Evolutionary conservation across 2,329 filamentous ascomycete genomes (phyloP).

Genomic region (Trichoderma brevicompactum): DNA sequence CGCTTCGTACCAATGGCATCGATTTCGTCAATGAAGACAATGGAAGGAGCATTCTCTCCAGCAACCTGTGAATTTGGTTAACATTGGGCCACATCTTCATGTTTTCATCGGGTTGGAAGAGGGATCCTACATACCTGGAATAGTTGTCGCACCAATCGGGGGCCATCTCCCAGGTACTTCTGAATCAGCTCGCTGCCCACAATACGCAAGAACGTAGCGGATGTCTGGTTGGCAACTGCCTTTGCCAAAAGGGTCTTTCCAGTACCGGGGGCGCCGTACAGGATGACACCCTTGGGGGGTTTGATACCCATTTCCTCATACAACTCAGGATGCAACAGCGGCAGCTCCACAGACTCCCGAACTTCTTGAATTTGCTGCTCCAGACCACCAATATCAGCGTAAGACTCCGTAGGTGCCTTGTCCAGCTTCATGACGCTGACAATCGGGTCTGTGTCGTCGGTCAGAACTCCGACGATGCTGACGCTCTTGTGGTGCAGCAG

Average conservation of each 20-base stretch:
- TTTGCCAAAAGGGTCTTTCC: slow-evolving; percentile 96
- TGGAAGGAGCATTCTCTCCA: slow-evolving; percentile 92
- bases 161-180: slow-evolving; percentile 97
- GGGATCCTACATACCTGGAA: slow-evolving; percentile 67
- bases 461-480: slow-evolving; percentile 95
- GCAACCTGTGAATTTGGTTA: slow-evolving; percentile 64
- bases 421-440: slow-evolving; percentile 99
- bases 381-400: slow-evolving; percentile 96
- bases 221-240: slow-evolving; percentile 98
- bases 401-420: slow-evolving; percentile 97
- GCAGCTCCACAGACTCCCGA: slow-evolving; percentile 93
- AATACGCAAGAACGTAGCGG: slow-evolving; percentile 95
- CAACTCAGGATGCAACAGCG: slow-evolving; percentile 90
- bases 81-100: background rate
- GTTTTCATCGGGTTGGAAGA: background rate
- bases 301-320: slow-evolving; percentile 99
- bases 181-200: slow-evolving; percentile 97
- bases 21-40: slow-evolving; percentile 99
- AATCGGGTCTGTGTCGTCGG: slow-evolving; percentile 91
- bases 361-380: slow-evolving; percentile 98
- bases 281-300: slow-evolving; percentile 97
- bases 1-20: slow-evolving; percentile 98
- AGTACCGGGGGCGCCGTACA: slow-evolving; percentile 95
- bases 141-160: slow-evolving; percentile 90
- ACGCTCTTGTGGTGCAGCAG: slow-evolving; percentile 97